Evolutionary conservation across 2,329 filamentous ascomycete genomes (phyloP).

Genomic region (Thielaviopsis musarum): DNA sequence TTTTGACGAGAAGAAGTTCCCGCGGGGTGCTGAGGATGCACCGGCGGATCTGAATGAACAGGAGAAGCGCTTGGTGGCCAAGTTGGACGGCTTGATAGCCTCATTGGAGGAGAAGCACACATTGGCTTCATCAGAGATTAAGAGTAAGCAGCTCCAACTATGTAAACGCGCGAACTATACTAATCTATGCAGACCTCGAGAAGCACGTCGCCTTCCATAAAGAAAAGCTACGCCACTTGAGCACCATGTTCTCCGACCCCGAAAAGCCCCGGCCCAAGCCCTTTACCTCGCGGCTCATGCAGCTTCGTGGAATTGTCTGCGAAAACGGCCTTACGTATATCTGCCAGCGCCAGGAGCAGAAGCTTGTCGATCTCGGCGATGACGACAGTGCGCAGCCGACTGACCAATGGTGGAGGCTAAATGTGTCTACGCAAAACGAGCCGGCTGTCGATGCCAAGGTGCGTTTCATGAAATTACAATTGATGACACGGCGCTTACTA

Average conservation of each 20-base stretch:
- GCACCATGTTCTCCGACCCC: constrained; percentile 24
- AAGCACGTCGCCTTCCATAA: constrained; percentile 4
- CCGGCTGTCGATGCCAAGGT: constrained; percentile 34
- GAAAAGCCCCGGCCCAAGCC: constrained; percentile 22
- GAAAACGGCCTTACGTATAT: constrained; percentile 31
- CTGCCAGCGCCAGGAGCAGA: constrained; percentile 26
- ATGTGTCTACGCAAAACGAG: constrained; percentile 23
- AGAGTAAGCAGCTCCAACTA: neutral
- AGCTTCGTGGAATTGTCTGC: constrained; percentile 34
- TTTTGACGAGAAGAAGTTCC: constrained; percentile 23
- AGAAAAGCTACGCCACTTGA: constrained; percentile 23
- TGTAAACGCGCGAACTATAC: neutral
- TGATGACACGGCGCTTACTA: neutral
- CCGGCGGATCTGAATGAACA: constrained; percentile 22
- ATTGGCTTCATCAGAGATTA: neutral
- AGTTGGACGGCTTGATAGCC: constrained; percentile 15
- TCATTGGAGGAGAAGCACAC: constrained; percentile 16
- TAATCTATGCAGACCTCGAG: constrained; percentile 2
- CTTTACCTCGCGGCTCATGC: constrained; percentile 28
- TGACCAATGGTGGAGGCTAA: constrained; percentile 41
- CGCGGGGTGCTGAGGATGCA: constrained; percentile 22
- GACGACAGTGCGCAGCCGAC: constrained; percentile 13
- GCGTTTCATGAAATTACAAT: constrained; percentile 13
- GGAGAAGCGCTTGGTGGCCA: constrained; percentile 16
- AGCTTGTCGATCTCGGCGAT: constrained; percentile 27